These are phyloP conservation scores for Ganoderma resinaceum DNA, from an alignment of 1,284 basidiomycete species.

Conservation along the genomic window DNA sequence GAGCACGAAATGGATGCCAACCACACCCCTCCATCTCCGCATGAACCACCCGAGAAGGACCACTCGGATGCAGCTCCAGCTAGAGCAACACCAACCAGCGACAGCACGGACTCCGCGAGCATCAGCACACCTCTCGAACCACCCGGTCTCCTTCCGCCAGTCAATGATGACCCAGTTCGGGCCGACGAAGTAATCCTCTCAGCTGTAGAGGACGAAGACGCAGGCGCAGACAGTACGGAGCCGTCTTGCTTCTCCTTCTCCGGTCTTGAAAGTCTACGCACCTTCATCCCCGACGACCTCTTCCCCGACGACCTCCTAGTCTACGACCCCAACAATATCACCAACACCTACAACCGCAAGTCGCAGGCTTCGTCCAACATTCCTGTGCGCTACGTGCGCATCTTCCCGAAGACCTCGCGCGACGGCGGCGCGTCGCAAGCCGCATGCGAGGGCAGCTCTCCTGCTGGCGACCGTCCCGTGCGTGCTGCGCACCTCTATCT, in stretches of 20 bases:
- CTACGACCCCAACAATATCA: slow-evolving; percentile 32
- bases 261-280: slow-evolving; percentile 34
- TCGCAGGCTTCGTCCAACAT: neutral
- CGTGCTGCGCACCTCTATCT: slow-evolving; percentile 36
- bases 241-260: slow-evolving; percentile 11
- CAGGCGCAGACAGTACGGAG: neutral
- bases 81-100: too few relatives aligned
- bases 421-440: neutral
- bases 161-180: neutral
- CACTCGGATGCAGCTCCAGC: neutral
- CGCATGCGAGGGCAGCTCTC: neutral
- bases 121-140: slow-evolving; percentile 1
- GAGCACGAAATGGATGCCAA: neutral
- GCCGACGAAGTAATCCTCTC: too few relatives aligned
- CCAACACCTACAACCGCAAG: neutral
- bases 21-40: neutral
- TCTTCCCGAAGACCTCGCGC: slow-evolving; percentile 26
- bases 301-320: slow-evolving; percentile 43
- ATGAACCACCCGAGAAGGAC: neutral
- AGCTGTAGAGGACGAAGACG: neutral
- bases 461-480: neutral
- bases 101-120: neutral
- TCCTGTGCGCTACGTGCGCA: slow-evolving; percentile 28
- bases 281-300: slow-evolving; percentile 34
- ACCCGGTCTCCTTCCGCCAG: slow-evolving; percentile 6